Percentiles rank a stretch among this genome's conserved stretches.
Conservation (phyloP, 306 rosid species). For the Pueraria montana region DNA sequence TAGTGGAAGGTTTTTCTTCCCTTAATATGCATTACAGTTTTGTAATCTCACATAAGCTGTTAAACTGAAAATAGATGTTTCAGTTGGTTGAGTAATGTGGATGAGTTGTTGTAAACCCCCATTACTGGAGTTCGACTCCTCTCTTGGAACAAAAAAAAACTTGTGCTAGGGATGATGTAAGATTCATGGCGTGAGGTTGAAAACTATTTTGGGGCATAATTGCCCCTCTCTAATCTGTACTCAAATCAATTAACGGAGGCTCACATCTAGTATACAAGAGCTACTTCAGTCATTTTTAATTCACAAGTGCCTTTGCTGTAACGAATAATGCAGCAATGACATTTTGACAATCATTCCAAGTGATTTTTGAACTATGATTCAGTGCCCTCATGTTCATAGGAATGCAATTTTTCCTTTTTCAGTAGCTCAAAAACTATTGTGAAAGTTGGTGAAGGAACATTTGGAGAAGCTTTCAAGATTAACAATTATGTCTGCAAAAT, state of each 20-base stretch:
- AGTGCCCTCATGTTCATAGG: conserved; percentile 44
- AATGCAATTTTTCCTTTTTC: conserved; percentile 46
- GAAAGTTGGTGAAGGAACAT: conserved; percentile 96
- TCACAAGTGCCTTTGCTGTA: conserved; percentile 25
- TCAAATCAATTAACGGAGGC: conserved; percentile 15
- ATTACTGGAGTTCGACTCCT: too few species aligned
- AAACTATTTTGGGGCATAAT: not conserved
- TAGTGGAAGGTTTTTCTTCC: not conserved
- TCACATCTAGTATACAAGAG: conserved; percentile 21
- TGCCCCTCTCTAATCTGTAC: not conserved
- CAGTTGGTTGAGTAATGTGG: too few species aligned
- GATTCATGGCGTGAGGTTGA: conserved; percentile 14
- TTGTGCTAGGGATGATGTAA: not conserved
- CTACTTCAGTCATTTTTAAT: conserved; percentile 16
- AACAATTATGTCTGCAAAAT: conserved; percentile 85
- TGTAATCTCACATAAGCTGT: conserved; percentile 17
- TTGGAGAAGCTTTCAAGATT: conserved; percentile 92
- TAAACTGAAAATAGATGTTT: not conserved
- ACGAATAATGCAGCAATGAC: not conserved
- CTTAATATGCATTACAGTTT: not conserved
- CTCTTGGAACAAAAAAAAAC: too few species aligned
- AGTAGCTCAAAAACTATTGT: conserved; percentile 67
- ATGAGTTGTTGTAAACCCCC: too few species aligned
- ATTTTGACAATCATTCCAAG: conserved; percentile 5
- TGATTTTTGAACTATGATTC: conserved; percentile 15